These are phyloP conservation scores for Dactylellina cionopaga DNA, from an alignment of 2,329 filamentous ascomycete genomes.

Conservation along the genomic window DNA sequence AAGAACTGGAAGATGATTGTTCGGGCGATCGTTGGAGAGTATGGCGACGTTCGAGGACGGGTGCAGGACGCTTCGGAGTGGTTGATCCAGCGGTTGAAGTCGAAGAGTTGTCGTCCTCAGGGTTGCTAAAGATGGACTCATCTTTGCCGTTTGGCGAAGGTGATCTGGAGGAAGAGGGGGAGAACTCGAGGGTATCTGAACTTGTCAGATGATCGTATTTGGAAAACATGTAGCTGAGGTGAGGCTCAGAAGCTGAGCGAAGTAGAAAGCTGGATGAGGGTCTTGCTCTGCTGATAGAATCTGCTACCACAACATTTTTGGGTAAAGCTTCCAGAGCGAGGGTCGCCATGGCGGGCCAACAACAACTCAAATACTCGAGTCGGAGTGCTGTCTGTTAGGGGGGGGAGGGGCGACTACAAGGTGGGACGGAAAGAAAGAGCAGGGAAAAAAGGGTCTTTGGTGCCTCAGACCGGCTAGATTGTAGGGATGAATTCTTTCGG, in stretches of 20 bases:
- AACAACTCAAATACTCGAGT: conserved; percentile 39
- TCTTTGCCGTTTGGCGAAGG: conserved; percentile 50
- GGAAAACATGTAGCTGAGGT: conserved; percentile 52
- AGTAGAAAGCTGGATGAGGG: conserved; percentile 44
- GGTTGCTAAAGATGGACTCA: conserved; percentile 51
- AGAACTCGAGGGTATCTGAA: conserved; percentile 39
- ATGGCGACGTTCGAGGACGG: conserved; percentile 45
- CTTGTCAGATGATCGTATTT: conserved; percentile 39
- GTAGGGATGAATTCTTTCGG: conserved; percentile 41
- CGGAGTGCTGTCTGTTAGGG: no score
- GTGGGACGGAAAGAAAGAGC: conserved; percentile 10
- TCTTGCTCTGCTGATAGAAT: conserved; percentile 40
- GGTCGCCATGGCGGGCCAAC: conserved; percentile 31
- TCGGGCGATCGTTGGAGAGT: conserved; percentile 40
- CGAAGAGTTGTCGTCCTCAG: conserved; percentile 48
- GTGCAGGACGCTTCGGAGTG: conserved; percentile 44
- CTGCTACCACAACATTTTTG: conserved; percentile 51
- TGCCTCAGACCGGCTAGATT: conserved; percentile 17
- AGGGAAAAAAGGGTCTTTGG: conserved; percentile 12
- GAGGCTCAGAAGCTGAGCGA: conserved; percentile 48
- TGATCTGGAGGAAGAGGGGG: conserved; percentile 44
- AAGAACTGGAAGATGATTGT: conserved; percentile 41
- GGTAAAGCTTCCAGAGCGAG: conserved; percentile 51
- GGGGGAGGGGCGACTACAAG: background rate
- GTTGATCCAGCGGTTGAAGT: conserved; percentile 42